These are phyloP conservation scores for Podaxis mareebaensis DNA, from an alignment of 768 basidiomycete species.

Conservation along the genomic window DNA sequence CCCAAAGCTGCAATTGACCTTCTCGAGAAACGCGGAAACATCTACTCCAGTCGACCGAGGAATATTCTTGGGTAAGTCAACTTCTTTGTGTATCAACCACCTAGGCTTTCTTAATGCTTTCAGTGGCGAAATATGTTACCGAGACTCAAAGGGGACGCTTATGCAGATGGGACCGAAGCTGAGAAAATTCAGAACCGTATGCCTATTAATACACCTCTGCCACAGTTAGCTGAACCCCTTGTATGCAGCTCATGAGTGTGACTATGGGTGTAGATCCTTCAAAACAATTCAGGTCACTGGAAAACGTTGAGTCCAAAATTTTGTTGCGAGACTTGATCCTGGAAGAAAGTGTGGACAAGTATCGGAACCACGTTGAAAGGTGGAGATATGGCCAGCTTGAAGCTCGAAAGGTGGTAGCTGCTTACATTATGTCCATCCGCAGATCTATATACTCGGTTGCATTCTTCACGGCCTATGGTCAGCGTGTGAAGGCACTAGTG, in stretches of 20 bases:
- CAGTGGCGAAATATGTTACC: constrained; percentile 2
- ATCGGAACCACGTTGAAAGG: constrained; percentile 22
- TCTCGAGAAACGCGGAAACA: constrained; percentile 30
- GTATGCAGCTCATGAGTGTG: constrained; percentile 24
- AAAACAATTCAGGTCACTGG: constrained; percentile 23
- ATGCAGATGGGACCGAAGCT: not conserved
- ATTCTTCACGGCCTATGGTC: constrained; percentile 25
- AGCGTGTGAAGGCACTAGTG: constrained; percentile 21
- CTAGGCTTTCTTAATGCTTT: not conserved
- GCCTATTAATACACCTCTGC: not conserved
- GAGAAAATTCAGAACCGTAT: constrained; percentile 11
- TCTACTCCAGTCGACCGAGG: constrained; percentile 34
- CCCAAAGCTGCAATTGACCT: constrained; percentile 30
- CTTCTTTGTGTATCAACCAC: not conserved
- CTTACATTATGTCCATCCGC: not conserved
- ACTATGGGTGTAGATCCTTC: constrained; percentile 25
- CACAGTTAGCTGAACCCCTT: not conserved
- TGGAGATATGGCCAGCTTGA: constrained; percentile 5
- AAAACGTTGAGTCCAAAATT: constrained; percentile 24
- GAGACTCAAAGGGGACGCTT: constrained; percentile 1
- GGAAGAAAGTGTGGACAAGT: constrained; percentile 12
- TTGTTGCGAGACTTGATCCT: constrained; percentile 23
- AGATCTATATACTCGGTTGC: constrained; percentile 26
- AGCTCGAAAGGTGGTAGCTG: not conserved
- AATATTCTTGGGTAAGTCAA: constrained; percentile 32